Percentiles rank a stretch among this genome's conserved stretches.
Conservation (phyloP, 2,329 filamentous ascomycete species). For the Aureobasidium musti region DNA sequence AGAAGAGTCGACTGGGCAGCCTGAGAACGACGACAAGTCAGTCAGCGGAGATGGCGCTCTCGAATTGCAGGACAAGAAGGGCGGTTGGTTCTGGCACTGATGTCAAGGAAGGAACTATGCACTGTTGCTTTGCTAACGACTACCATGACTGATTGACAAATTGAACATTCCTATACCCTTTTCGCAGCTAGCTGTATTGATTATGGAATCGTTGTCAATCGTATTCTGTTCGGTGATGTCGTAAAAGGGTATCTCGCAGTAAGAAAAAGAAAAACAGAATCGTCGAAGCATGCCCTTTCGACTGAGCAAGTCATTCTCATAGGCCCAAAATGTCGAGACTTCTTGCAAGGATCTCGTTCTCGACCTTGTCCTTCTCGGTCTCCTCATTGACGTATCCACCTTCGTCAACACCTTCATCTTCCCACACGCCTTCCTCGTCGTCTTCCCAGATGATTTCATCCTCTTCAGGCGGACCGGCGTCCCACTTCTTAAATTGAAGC, state of each 20-base stretch:
- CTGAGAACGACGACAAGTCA: constrained; percentile 1
- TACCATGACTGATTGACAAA: background rate
- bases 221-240: background rate
- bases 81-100: constrained; percentile 26
- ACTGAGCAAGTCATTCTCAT: background rate
- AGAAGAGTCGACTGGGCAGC: constrained; percentile 50
- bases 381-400: background rate
- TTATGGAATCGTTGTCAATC: background rate
- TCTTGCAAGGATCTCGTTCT: constrained; percentile 6
- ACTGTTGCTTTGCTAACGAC: background rate
- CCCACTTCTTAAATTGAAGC: background rate
- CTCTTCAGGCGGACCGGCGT: background rate
- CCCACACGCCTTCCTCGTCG: background rate
- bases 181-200: background rate
- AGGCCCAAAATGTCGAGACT: constrained; percentile 1
- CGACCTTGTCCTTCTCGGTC: background rate
- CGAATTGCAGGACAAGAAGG: constrained; percentile 20
- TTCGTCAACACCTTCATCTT: background rate
- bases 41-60: background rate
- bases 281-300: background rate
- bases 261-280: background rate
- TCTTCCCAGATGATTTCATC: background rate
- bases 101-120: background rate
- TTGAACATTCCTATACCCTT: constrained; percentile 1
- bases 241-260: background rate